These are phyloP conservation scores for Dendrothele bispora DNA, from an alignment of 768 basidiomycete species.

Conservation along the genomic window DNA sequence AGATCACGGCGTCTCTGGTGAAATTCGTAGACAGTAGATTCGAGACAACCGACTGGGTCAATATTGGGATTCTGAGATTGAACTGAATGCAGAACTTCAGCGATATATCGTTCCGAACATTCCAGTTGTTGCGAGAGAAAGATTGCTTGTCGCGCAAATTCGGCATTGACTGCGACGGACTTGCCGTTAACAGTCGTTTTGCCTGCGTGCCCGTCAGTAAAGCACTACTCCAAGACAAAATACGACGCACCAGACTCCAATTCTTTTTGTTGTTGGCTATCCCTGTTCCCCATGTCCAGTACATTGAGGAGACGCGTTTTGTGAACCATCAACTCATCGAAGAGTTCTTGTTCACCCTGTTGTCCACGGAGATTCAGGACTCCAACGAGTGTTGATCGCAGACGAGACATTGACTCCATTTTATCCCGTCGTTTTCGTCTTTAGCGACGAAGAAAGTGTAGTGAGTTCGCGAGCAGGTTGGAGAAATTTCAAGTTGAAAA, in stretches of 20 bases:
- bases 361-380: conserved; percentile 44
- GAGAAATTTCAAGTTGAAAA: neutral
- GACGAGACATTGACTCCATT: conserved; percentile 63
- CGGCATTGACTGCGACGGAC: conserved; percentile 70
- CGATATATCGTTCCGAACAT: conserved; percentile 80
- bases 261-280: conserved; percentile 64
- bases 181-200: conserved; percentile 63
- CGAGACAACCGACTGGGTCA: conserved; percentile 54
- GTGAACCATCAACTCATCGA: conserved; percentile 71
- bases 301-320: conserved; percentile 62
- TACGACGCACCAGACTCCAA: conserved; percentile 58
- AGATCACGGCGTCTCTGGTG: conserved; percentile 71
- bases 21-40: conserved; percentile 64
- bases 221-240: neutral
- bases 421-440: neutral
- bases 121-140: conserved; percentile 81
- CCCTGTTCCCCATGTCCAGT: conserved; percentile 64
- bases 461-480: neutral
- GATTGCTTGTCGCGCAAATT: conserved; percentile 75
- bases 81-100: conserved; percentile 64
- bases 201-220: conserved; percentile 42
- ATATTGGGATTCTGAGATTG: conserved; percentile 68
- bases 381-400: conserved; percentile 52
- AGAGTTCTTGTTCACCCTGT: conserved; percentile 70
- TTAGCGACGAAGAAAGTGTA: neutral